Conservation (phyloP, 495 filamentous ascomycete genomes). For the Haplographium delicatum region DNA sequence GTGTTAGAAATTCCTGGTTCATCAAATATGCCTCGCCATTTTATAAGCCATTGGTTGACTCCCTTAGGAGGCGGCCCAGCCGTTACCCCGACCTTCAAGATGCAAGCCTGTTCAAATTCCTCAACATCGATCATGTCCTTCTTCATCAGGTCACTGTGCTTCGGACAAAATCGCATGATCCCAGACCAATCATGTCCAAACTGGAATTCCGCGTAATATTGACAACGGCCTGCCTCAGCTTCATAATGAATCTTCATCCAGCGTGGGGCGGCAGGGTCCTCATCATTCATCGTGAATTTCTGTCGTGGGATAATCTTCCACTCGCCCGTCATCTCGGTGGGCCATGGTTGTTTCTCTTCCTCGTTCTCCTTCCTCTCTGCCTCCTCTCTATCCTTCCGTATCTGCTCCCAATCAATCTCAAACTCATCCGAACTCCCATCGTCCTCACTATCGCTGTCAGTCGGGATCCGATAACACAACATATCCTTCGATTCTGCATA, state of each 20-base stretch:
- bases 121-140: constrained; percentile 1
- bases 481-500: not conserved
- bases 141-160: not conserved
- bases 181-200: constrained; percentile 1
- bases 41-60: constrained; percentile 1
- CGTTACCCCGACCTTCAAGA: not conserved
- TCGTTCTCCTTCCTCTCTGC: not conserved
- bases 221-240: not conserved
- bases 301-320: constrained; percentile 1
- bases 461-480: not conserved
- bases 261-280: not conserved
- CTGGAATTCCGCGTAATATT: constrained; percentile 2
- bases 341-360: constrained; percentile 1
- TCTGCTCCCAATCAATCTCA: constrained; percentile 4
- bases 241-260: constrained; percentile 1
- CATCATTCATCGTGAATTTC: not conserved
- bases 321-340: constrained; percentile 2
- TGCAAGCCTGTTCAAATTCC: not conserved
- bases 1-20: not conserved
- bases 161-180: constrained; percentile 1
- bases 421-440: not conserved
- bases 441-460: not conserved
- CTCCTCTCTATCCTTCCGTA: not conserved
- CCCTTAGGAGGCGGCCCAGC: not conserved
- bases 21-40: not conserved